A percentile compares a stretch with the other conserved stretches of the same genome.
Evolutionary conservation across 345 rosid species (phyloP).

Genomic region (Lepidium didymum): DNA sequence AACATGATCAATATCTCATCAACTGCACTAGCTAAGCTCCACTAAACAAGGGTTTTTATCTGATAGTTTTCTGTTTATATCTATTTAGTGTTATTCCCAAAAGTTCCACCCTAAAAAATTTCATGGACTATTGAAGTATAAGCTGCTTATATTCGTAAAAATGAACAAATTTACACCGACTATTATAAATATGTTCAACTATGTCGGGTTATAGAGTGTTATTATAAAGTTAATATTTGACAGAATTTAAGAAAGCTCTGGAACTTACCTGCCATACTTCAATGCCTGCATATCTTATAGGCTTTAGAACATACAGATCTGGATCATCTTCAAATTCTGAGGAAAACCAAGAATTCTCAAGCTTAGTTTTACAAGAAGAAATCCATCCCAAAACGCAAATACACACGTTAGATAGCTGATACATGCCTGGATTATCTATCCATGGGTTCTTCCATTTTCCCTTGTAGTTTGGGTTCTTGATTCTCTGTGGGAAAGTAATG

Average conservation of each 20-base stretch:
- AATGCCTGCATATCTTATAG: conserved; percentile 77
- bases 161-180: neutral
- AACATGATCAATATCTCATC: neutral
- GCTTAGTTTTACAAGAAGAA: neutral
- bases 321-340: conserved; percentile 99
- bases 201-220: neutral
- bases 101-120: neutral
- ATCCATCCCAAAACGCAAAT: neutral
- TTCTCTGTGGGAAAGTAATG: conserved; percentile 39
- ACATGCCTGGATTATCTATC: conserved; percentile 84
- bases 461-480: conserved; percentile 89
- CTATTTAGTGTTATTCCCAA: neutral
- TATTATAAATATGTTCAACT: neutral
- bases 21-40: neutral
- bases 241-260: neutral
- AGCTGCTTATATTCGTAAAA: neutral
- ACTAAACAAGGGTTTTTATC: neutral
- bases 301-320: conserved; percentile 82
- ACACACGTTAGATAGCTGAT: neutral
- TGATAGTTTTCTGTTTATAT: neutral
- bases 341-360: neutral
- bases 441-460: conserved; percentile 93
- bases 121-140: neutral
- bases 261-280: conserved; percentile 91
- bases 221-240: neutral